Evolutionary conservation across 768 basidiomycete species (phyloP), one percentile per base, ranked within the genome.

Genomic region (Phylloporus sp.): DNA sequence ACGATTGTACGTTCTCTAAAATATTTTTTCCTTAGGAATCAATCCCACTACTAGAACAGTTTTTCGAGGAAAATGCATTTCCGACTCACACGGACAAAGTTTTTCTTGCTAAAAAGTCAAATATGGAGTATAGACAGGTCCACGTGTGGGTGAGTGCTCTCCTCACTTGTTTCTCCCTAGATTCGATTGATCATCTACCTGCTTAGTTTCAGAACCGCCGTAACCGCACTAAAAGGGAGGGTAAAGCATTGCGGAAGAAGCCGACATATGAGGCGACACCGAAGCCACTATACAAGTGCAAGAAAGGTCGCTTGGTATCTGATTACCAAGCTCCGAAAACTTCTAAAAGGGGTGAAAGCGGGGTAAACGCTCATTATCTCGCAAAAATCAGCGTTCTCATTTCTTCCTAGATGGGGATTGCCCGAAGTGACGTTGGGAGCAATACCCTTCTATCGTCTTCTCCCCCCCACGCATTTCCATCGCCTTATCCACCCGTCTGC

Each of bases 1-100:
- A 29, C 12, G 29, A 29, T 29, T 29, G 12, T 29, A 12, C 29
- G 6, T 29, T 12, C 12, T 29, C 29, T 29, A 24, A 23, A 6
- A 18, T 27, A 28, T 9, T 45, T 13, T 27, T 1, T 11, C 10
- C 22, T 9, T 9, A 82, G 78, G 71, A 79, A 54, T 80, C 69
- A 52, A 68, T 67, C 0, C 79, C 80, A 0, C 50, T 77, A 0
- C 54, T 82, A 0, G 75, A 80, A 52, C 62, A 70, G 32, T 82
- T 79, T 32, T 81, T 81, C 31, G 60, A 72, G 8, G 61, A 70
- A 13, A 78, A 81, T 51, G 71, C 76, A 0, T 81, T 77, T 28
- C 80, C 80, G 0, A 73, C 74, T 0, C 62, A 63, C 0, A 61
- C 65, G 0, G 80, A 82, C 46, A 73, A 73, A 0, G 44, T 34